These are phyloP conservation scores for Exophiala bonariae DNA, from an alignment of 2,329 filamentous ascomycete genomes.

Conservation along the genomic window DNA sequence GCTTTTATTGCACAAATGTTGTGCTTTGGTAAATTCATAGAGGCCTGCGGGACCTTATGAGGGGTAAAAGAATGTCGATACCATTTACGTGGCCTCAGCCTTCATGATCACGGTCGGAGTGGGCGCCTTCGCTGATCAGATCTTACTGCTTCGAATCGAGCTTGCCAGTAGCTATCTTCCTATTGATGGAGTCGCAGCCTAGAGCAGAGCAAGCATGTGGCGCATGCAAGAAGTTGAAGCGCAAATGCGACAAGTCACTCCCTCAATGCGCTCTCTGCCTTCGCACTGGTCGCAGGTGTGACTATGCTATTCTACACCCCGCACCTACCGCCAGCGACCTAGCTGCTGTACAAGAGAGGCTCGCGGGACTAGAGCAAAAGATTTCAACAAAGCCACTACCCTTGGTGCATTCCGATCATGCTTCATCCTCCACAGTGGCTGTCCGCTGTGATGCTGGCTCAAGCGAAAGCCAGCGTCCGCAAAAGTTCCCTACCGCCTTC, in stretches of 20 bases:
- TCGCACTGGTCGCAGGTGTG: neutral
- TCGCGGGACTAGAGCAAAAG: neutral
- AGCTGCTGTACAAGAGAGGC: neutral
- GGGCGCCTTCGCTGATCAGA: no score
- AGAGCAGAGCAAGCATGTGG: neutral
- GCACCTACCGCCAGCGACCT: neutral
- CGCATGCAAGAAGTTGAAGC: conserved; percentile 1
- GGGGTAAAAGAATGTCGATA: no score
- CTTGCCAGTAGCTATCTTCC: no score
- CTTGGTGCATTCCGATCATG: neutral
- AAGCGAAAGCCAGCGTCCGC: neutral
- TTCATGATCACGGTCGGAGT: no score
- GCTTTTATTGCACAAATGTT: no score
- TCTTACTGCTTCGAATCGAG: no score
- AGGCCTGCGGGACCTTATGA: no score
- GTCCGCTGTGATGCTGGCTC: neutral
- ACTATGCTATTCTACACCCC: neutral
- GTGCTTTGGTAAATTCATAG: no score
- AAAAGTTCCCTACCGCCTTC: neutral
- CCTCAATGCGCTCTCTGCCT: neutral
- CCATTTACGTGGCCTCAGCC: no score
- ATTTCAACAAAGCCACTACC: neutral
- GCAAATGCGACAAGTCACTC: neutral
- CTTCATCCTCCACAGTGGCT: neutral
- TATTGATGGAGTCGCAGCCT: neutral